phyloP scores from a whole-genome alignment of 495 filamentous ascomycete genomes.

The Zalerion maritima region DNA sequence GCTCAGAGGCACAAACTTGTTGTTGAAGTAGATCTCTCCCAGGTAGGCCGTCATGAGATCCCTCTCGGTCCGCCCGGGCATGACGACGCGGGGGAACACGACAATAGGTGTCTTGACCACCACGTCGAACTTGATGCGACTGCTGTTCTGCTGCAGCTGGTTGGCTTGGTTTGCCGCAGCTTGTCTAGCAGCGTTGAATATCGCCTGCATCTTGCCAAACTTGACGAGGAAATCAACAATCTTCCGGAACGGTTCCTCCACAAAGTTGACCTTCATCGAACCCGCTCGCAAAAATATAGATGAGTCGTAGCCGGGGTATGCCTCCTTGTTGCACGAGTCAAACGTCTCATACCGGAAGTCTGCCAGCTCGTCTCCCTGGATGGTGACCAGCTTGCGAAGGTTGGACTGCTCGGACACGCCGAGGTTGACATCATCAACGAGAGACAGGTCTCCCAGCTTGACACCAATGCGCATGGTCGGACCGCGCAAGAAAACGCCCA shows the following conservation, averaged over 20 bases:
- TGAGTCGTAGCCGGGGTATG: slow-evolving; percentile 90
- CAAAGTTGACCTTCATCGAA: slow-evolving; percentile 89
- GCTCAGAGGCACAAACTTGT: slow-evolving; percentile 71
- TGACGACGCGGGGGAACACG: slow-evolving; percentile 70
- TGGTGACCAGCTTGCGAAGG: slow-evolving; percentile 76
- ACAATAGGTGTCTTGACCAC: slow-evolving; percentile 88
- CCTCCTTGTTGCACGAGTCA: slow-evolving; percentile 48
- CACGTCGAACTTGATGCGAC: slow-evolving; percentile 85
- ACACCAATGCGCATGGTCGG: slow-evolving; percentile 74
- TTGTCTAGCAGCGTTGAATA: slow-evolving; percentile 92
- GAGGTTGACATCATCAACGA: slow-evolving; percentile 90
- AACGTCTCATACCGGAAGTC: slow-evolving; percentile 97
- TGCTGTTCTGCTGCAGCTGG: slow-evolving; percentile 78
- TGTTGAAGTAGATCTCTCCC: slow-evolving; percentile 93
- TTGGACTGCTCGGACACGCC: slow-evolving; percentile 68
- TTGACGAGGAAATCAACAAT: slow-evolving; percentile 96
- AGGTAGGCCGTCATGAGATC: slow-evolving; percentile 86
- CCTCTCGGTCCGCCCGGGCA: slow-evolving; percentile 38
- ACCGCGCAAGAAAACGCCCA: slow-evolving; percentile 77
- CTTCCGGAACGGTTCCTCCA: slow-evolving; percentile 94
- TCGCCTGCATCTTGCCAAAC: slow-evolving; percentile 98
- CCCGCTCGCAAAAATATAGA: slow-evolving; percentile 79
- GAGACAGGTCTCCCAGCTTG: slow-evolving; percentile 68
- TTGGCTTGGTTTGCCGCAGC: slow-evolving; percentile 90
- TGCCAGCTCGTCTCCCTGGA: slow-evolving; percentile 90